These are phyloP conservation scores for Aspergillus arachidicola DNA, from an alignment of 2,329 filamentous ascomycete genomes.

Conservation along the genomic window DNA sequence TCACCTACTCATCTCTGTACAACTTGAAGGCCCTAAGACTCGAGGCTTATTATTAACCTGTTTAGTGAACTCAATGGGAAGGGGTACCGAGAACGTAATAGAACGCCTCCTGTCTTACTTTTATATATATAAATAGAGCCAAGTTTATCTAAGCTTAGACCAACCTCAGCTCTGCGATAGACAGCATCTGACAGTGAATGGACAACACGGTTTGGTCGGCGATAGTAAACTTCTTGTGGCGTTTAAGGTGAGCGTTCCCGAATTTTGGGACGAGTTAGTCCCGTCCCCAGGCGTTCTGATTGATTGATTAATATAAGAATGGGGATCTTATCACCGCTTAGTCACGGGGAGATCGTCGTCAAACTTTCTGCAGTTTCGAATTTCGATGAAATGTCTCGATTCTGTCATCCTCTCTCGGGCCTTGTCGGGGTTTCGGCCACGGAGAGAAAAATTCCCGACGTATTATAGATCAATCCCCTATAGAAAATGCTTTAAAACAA, in stretches of 20 bases:
- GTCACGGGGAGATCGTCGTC: not conserved
- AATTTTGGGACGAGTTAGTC: not conserved
- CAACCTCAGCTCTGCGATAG: not conserved
- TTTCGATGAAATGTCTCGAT: not conserved
- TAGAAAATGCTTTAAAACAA: not conserved
- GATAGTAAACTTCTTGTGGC: not conserved
- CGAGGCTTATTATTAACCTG: too few species aligned
- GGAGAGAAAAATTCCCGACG: not conserved
- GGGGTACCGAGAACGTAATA: too few species aligned
- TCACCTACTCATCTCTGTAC: too few species aligned
- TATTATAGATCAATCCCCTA: not conserved
- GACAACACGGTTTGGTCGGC: not conserved
- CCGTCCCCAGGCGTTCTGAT: not conserved
- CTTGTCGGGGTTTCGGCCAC: conserved; percentile 2
- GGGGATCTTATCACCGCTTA: not conserved
- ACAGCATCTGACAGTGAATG: not conserved
- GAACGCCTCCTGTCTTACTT: too few species aligned
- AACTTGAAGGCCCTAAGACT: too few species aligned
- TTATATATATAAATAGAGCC: not conserved
- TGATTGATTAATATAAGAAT: not conserved
- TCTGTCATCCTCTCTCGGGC: not conserved
- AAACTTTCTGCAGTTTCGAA: not conserved
- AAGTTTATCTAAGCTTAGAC: not conserved
- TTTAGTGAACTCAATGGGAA: too few species aligned
- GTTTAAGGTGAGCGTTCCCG: not conserved